Conservation (phyloP, 257 asterid genomes). For the Rehmannia glutinosa region DNA sequence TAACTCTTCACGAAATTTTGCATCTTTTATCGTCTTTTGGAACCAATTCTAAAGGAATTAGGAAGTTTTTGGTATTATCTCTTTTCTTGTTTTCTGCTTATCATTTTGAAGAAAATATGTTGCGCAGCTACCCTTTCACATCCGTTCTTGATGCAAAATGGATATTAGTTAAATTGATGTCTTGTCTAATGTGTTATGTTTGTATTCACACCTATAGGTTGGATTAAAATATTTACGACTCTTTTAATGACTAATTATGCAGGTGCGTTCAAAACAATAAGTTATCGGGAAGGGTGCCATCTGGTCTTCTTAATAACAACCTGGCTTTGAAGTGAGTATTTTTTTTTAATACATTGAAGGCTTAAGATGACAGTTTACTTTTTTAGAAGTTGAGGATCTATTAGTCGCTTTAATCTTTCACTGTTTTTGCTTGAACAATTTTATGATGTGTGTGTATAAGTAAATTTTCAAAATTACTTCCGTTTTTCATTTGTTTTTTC, state of each 20-base stretch:
- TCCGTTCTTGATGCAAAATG: slow-evolving; percentile 3
- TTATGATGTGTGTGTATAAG: not conserved
- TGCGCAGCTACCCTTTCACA: not conserved
- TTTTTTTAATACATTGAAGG: not conserved
- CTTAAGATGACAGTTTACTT: not conserved
- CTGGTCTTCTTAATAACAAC: slow-evolving; percentile 59
- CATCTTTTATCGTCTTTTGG: not conserved
- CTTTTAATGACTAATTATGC: slow-evolving; percentile 26
- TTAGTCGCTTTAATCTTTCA: not conserved
- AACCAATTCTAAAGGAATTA: not conserved
- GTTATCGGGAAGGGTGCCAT: slow-evolving; percentile 70
- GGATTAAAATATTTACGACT: not conserved
- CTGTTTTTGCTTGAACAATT: too few species aligned
- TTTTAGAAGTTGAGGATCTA: not conserved
- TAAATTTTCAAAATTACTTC: too few species aligned
- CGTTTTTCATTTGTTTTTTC: too few species aligned
- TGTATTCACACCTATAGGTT: not conserved
- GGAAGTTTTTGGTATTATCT: not conserved
- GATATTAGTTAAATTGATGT: not conserved
- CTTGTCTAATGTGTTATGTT: not conserved
- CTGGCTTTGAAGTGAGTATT: slow-evolving; percentile 69
- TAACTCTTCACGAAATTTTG: too few species aligned
- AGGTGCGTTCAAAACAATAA: slow-evolving; percentile 83
- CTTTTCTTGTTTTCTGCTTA: not conserved
- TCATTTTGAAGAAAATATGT: too few species aligned